phyloP scores from a whole-genome alignment of 345 rosid genomes.

The Leavenworthia alabamica region DNA sequence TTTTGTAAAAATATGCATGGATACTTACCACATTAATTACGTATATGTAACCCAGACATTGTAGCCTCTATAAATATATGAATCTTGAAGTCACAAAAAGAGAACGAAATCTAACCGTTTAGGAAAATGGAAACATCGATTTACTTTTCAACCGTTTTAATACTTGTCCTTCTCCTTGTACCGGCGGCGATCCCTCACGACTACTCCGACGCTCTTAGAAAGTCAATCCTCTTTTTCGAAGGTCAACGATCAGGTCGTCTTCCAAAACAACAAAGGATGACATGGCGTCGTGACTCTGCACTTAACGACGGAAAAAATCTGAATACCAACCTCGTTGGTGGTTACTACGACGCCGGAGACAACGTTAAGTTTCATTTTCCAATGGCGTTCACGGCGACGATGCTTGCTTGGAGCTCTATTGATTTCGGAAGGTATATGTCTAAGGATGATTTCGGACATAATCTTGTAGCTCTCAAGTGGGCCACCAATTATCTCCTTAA shows the following conservation, averaged over 20 bases:
- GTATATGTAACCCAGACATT: background rate
- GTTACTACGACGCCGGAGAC: constrained; percentile 94
- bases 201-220: constrained; percentile 65
- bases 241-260: constrained; percentile 87
- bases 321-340: constrained; percentile 62
- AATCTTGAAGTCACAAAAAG: background rate
- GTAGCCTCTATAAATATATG: constrained; percentile 2
- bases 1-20: background rate
- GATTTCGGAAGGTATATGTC: constrained; percentile 77
- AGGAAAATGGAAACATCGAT: background rate
- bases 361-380: constrained; percentile 86
- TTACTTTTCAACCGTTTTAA: background rate
- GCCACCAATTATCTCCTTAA: constrained; percentile 78
- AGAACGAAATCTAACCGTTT: background rate
- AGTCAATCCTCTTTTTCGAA: constrained; percentile 82
- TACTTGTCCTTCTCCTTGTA: background rate
- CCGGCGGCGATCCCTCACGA: constrained; percentile 41
- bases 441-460: constrained; percentile 40
- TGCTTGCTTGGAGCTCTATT: constrained; percentile 78
- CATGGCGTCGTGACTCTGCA: constrained; percentile 68
- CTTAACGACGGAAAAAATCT: constrained; percentile 64
- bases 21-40: background rate
- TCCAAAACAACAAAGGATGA: constrained; percentile 57
- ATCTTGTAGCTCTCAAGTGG: constrained; percentile 64
- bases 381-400: constrained; percentile 82